Evolutionary conservation across 1,284 basidiomycete species (phyloP).

Genomic region (Fistulina hepatica): DNA sequence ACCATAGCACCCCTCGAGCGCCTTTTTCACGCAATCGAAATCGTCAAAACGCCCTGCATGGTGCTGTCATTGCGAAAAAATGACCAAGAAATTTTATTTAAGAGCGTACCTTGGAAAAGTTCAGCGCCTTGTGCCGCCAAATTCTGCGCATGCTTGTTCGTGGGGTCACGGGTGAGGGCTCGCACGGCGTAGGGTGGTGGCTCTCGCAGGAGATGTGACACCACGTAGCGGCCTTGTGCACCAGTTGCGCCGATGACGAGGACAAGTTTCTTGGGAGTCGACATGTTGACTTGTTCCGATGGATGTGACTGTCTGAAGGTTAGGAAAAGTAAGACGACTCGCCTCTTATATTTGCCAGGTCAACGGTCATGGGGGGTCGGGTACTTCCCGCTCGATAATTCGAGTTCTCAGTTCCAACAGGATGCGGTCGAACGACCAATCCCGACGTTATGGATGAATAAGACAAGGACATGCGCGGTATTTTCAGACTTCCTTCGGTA

Average conservation of each 20-base stretch:
- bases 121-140: conserved; percentile 26
- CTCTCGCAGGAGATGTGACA: conserved; percentile 7
- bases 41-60: conserved; percentile 24
- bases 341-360: no score
- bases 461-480: no score
- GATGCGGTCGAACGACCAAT: no score
- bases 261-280: conserved; percentile 21
- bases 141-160: conserved; percentile 19
- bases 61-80: conserved; percentile 1
- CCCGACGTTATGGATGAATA: no score
- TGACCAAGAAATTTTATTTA: no score
- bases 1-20: conserved; percentile 8
- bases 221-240: conserved; percentile 25
- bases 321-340: no score
- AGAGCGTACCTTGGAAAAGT: conserved; percentile 24
- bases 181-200: conserved; percentile 29
- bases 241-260: conserved; percentile 34
- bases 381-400: no score
- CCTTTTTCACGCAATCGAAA: conserved; percentile 18
- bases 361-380: no score
- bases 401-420: no score
- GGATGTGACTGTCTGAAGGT: no score
- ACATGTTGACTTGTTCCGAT: no score
- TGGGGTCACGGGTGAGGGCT: conserved; percentile 28
- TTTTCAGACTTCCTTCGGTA: no score